Base-by-base conservation (phyloP, 345 rosid species). In the Eucalyptus sideroxylon region DNA sequence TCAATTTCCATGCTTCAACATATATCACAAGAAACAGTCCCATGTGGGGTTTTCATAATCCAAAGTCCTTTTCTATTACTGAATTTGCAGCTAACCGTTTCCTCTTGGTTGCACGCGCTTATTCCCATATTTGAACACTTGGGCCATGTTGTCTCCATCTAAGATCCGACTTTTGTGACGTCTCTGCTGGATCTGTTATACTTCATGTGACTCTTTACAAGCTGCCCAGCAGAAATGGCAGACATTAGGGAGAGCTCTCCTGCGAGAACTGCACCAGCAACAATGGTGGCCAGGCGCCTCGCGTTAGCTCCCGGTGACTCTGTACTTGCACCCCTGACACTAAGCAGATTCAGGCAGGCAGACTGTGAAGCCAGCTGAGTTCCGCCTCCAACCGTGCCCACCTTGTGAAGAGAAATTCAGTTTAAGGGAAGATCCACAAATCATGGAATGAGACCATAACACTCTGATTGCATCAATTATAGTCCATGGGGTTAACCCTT, bases 311-410 rank as follows among this genome's bases (percentile, higher is more conserved):
- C 99, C 7, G 99, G 95, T 10, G 93, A 87, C 89, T 95, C 98
- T 88, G 49, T 91, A 91, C 90, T 95, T 26, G 99, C 95, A 45
- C 97, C 99, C 93, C 95, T 97, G 17, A 96, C 96, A 21, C 99
- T 97, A 1, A 97, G 95, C 59, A 97, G 86, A 89, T 96, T 97
- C 90, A 96, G 91, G 91, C 99, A 96, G 7, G 98, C 99, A 21
- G 99, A 95, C 90, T 96, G 99, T 9, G 99, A 95, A 83, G 97
- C 97, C 6, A 96, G 97, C 87, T 97, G 99, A 69, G 99, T 97
- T 67, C 99, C 99, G 11, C 99, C 99, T 87, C 99, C 99, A 21
- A 97, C 95, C 31, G 99, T 96, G 17, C 99, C 98, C 90, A 97
- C 98, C 98, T 96, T 59, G 7, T 59, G 26, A 87, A 65, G 50